These are phyloP conservation scores for Wickerhamomyces sp. DNA, from an alignment of 1,139 yeast species.

Conservation along the genomic window DNA sequence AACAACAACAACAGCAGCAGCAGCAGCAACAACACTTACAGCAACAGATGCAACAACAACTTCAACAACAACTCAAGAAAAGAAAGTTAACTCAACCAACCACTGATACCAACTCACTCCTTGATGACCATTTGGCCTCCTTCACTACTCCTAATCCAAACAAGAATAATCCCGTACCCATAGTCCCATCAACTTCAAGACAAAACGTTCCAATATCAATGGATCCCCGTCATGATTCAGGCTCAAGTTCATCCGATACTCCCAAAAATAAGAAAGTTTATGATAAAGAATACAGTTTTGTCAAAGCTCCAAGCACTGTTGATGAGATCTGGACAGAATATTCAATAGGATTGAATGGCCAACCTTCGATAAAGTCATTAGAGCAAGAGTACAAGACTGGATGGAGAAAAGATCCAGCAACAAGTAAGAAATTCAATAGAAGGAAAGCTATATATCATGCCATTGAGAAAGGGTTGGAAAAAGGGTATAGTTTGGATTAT, in stretches of 20 bases:
- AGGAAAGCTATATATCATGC: constrained; percentile 36
- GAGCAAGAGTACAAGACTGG: constrained; percentile 33
- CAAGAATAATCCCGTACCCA: constrained; percentile 3
- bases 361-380: constrained; percentile 34
- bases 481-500: constrained; percentile 29
- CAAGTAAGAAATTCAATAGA: constrained; percentile 34
- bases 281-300: constrained; percentile 30
- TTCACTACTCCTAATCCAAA: neutral
- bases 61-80: constrained; percentile 11
- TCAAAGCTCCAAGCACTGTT: constrained; percentile 35
- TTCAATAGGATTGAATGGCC: constrained; percentile 31
- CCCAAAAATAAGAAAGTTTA: constrained; percentile 26
- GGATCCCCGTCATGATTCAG: neutral
- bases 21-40: constrained; percentile 3
- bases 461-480: constrained; percentile 31
- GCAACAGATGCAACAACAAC: constrained; percentile 17
- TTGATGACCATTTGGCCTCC: constrained; percentile 1
- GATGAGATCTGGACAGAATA: constrained; percentile 38
- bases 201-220: constrained; percentile 13
- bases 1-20: constrained; percentile 7
- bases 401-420: constrained; percentile 38
- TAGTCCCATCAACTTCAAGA: constrained; percentile 7
- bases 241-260: neutral
- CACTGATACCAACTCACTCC: constrained; percentile 4
- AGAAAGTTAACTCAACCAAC: constrained; percentile 6